These are phyloP conservation scores for Yarrowia sp. DNA, from an alignment of 805 yeast genomes.

Conservation along the genomic window DNA sequence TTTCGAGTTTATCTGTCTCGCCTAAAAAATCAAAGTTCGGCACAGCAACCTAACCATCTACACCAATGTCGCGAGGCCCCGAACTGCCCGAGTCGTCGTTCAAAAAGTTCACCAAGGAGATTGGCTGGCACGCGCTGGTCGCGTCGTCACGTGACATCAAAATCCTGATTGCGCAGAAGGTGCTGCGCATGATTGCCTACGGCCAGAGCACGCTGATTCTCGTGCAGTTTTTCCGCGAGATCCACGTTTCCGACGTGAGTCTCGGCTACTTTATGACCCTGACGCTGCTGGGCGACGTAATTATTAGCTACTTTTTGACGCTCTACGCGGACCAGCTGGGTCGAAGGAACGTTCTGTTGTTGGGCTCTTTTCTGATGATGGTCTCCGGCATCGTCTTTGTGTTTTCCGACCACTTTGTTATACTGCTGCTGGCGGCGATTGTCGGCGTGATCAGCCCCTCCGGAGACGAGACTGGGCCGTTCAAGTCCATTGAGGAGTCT, in stretches of 20 bases:
- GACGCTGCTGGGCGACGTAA: conserved; percentile 52
- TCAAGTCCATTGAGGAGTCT: conserved; percentile 56
- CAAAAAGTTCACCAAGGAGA: background rate
- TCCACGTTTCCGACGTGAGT: conserved; percentile 44
- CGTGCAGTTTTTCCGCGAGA: conserved; percentile 46
- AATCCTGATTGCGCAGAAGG: conserved; percentile 23
- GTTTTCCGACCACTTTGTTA: conserved; percentile 38
- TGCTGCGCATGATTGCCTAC: conserved; percentile 39
- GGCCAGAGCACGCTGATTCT: conserved; percentile 43
- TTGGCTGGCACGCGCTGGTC: conserved; percentile 5
- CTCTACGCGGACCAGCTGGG: conserved; percentile 50
- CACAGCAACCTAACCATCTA: no score
- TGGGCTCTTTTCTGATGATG: conserved; percentile 46
- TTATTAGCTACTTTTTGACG: conserved; percentile 48
- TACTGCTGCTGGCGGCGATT: conserved; percentile 44
- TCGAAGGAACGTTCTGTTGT: conserved; percentile 43
- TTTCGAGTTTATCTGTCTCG: no score
- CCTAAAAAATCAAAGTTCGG: no score
- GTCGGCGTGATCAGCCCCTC: conserved; percentile 56
- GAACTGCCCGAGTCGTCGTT: background rate
- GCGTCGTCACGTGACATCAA: conserved; percentile 13
- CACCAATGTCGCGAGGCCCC: no score
- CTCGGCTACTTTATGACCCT: conserved; percentile 52
- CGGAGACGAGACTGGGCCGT: conserved; percentile 62
- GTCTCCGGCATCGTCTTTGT: conserved; percentile 47